A percentile compares a stretch with the other conserved stretches of the same genome.
phyloP scores from a whole-genome alignment of 306 rosid species.

The Cucumis hystrix region DNA sequence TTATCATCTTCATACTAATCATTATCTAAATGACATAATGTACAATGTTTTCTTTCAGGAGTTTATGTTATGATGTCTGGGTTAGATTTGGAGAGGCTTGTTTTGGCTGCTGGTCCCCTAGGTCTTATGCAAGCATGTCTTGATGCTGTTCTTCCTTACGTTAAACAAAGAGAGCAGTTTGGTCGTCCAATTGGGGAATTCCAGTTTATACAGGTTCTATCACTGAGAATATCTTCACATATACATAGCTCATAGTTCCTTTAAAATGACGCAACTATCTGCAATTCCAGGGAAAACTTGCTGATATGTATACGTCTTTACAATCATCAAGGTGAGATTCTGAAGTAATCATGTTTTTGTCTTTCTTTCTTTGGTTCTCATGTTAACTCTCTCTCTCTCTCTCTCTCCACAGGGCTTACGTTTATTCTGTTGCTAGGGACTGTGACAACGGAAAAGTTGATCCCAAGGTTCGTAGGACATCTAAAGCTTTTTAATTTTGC shows the following conservation, averaged over 20 bases:
- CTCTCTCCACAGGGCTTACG: constrained; percentile 54
- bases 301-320: constrained; percentile 84
- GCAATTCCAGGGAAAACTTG: constrained; percentile 68
- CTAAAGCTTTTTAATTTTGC: neutral
- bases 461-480: constrained; percentile 45
- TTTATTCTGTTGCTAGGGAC: constrained; percentile 93
- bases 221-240: constrained; percentile 8
- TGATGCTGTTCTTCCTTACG: constrained; percentile 77
- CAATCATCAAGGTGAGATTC: constrained; percentile 77
- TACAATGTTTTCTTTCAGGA: constrained; percentile 37
- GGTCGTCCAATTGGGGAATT: constrained; percentile 95
- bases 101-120: constrained; percentile 76
- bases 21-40: neutral
- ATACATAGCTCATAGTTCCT: neutral
- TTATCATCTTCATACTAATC: neutral
- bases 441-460: constrained; percentile 71
- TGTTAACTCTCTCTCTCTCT: constrained; percentile 11
- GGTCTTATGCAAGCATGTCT: constrained; percentile 96
- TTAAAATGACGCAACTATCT: neutral
- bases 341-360: constrained; percentile 4
- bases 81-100: constrained; percentile 91
- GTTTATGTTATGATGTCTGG: constrained; percentile 99
- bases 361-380: neutral
- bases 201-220: constrained; percentile 81
- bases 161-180: constrained; percentile 89